Evolutionary conservation across 2,329 filamentous ascomycete species (phyloP).

Genomic region (Trichoderma sp.): DNA sequence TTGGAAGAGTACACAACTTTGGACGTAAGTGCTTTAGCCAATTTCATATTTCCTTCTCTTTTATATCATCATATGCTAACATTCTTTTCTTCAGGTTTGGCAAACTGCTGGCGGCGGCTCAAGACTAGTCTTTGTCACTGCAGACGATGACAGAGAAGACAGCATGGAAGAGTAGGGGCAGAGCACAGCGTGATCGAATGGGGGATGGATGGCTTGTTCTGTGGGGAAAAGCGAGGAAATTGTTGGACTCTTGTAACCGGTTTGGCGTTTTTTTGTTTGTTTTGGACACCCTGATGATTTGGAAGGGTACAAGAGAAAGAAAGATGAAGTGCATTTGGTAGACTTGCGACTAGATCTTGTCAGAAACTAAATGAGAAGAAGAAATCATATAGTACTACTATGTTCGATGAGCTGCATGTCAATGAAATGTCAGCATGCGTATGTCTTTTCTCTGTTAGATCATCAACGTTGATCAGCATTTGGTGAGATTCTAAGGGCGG

Average conservation of each 20-base stretch:
- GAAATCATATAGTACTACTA: neutral
- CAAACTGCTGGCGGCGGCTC: conserved; percentile 73
- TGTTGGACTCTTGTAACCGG: conserved; percentile 26
- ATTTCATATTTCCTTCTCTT: neutral
- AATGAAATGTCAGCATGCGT: neutral
- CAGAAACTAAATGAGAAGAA: conserved; percentile 1
- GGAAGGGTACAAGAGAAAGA: neutral
- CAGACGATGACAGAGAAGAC: conserved; percentile 52
- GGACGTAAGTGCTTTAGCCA: conserved; percentile 68
- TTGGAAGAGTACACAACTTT: conserved; percentile 86
- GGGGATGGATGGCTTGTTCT: neutral
- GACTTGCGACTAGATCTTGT: conserved; percentile 18
- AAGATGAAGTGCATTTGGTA: conserved; percentile 17
- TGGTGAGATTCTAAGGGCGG: conserved; percentile 7
- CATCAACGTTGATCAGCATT: neutral
- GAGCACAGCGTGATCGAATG: neutral
- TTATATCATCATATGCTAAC: neutral
- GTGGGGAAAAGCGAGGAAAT: conserved; percentile 9
- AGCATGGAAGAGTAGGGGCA: conserved; percentile 45
- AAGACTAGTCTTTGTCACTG: conserved; percentile 69
- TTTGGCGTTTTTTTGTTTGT: conserved; percentile 33
- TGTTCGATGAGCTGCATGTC: neutral
- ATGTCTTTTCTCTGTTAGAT: neutral
- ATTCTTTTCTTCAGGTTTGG: conserved; percentile 62
- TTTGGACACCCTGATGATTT: conserved; percentile 23